phyloP scores from a whole-genome alignment of 106 monocot species.

The Vanilla planifolia region DNA sequence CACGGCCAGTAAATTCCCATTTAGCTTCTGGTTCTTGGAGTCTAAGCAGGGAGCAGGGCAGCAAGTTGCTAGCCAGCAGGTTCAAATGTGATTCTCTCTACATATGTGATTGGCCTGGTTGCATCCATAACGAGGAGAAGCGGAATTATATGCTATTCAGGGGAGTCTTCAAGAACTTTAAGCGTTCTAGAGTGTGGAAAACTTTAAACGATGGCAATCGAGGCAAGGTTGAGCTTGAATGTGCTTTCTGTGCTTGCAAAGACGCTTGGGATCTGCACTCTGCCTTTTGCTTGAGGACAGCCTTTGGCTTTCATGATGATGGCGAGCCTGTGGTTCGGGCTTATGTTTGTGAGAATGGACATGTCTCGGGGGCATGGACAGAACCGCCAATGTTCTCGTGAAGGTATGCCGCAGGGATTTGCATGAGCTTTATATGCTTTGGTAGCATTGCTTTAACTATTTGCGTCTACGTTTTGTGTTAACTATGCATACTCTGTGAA shows the following conservation, averaged over 20 bases:
- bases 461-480: too few species aligned
- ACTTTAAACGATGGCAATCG: constrained; percentile 47
- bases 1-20: constrained; percentile 31
- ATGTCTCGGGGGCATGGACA: constrained; percentile 94
- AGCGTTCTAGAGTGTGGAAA: constrained; percentile 75
- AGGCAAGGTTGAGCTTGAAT: constrained; percentile 39
- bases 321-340: constrained; percentile 91
- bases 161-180: constrained; percentile 83
- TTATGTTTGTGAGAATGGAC: constrained; percentile 88
- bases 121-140: constrained; percentile 73
- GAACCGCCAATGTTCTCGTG: constrained; percentile 63
- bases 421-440: too few species aligned
- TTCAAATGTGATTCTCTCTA: constrained; percentile 73
- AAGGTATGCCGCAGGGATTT: too few species aligned
- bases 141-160: constrained; percentile 90
- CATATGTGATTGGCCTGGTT: constrained; percentile 86
- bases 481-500: too few species aligned
- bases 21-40: constrained; percentile 53
- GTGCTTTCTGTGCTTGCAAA: constrained; percentile 67
- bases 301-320: constrained; percentile 89
- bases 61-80: constrained; percentile 67
- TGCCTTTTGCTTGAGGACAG: constrained; percentile 76
- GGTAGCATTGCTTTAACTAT: too few species aligned
- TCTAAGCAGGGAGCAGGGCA: constrained; percentile 73
- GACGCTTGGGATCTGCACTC: constrained; percentile 90